Evolutionary conservation across 75 land plant genomes (phyloP).

Genomic region (Cunninghamia lanceolata): DNA sequence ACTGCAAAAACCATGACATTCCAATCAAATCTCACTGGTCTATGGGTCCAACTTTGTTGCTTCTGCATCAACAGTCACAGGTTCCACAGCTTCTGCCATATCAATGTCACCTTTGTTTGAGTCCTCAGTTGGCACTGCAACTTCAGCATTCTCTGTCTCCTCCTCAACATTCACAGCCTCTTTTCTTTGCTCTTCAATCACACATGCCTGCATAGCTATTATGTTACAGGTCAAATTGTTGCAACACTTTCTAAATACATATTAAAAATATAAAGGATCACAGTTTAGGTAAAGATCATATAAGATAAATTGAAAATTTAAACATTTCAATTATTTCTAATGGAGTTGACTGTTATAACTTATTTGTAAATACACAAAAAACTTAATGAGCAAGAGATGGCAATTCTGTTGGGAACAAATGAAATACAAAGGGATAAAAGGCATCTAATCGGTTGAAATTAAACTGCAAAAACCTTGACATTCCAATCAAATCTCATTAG

Average conservation of each 20-base stretch:
- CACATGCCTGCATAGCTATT: slow-evolving; percentile 4
- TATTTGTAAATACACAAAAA: neutral
- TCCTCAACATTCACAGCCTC: slow-evolving; percentile 2
- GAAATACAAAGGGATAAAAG: neutral
- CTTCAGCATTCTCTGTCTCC: slow-evolving; percentile 1
- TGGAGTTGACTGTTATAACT: neutral
- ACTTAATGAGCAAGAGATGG: neutral
- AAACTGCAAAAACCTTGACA: neutral
- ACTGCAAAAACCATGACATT: neutral
- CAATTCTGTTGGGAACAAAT: neutral
- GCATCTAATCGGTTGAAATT: neutral
- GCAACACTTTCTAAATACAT: neutral
- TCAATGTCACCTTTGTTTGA: neutral
- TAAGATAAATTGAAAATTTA: neutral
- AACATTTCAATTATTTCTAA: neutral
- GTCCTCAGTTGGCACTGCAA: slow-evolving; percentile 7
- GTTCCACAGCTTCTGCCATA: slow-evolving; percentile 7
- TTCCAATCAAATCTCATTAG: neutral
- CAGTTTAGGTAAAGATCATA: neutral
- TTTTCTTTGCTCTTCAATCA: slow-evolving; percentile 9
- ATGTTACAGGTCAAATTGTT: neutral
- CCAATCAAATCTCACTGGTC: neutral
- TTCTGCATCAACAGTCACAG: neutral
- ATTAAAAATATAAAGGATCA: neutral
- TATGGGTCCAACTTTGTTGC: neutral